phyloP scores from a whole-genome alignment of 345 rosid genomes.

The Salix viminalis region DNA sequence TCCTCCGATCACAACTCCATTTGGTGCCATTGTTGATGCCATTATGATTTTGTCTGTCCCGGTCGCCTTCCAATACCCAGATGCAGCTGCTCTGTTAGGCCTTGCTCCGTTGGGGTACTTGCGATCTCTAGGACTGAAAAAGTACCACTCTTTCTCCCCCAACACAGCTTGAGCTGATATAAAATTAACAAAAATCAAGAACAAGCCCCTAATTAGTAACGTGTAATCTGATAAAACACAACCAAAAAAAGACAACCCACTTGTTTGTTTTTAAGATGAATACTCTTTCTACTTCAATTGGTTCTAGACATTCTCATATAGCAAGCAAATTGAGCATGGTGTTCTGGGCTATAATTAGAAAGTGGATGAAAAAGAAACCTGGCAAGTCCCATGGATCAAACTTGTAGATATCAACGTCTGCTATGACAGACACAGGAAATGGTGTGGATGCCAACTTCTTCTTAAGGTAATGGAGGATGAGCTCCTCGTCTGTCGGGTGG shows the following conservation, averaged over 20 bases:
- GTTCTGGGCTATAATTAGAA: not conserved
- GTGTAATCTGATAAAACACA: not conserved
- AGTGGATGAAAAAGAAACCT: slow-evolving; percentile 28
- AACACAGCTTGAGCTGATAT: slow-evolving; percentile 60
- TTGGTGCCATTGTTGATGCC: slow-evolving; percentile 21
- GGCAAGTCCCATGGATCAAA: slow-evolving; percentile 95
- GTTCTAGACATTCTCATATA: not conserved
- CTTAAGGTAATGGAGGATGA: slow-evolving; percentile 80
- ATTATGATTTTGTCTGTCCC: slow-evolving; percentile 84
- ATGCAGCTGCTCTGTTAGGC: slow-evolving; percentile 95
- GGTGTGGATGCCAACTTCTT: slow-evolving; percentile 60
- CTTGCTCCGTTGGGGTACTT: slow-evolving; percentile 97
- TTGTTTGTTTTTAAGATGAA: not conserved
- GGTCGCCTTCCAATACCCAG: slow-evolving; percentile 98
- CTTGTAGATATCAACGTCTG: slow-evolving; percentile 92
- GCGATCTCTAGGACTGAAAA: slow-evolving; percentile 92
- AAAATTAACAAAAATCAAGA: not conserved
- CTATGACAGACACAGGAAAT: slow-evolving; percentile 76
- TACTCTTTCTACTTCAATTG: not conserved
- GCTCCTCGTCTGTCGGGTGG: slow-evolving; percentile 97
- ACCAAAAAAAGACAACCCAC: not conserved
- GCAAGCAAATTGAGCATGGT: not conserved
- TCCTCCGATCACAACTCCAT: not conserved
- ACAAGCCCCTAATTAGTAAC: not conserved
- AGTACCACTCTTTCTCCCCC: slow-evolving; percentile 99